Base-by-base conservation (phyloP, 768 basidiomycete species). In the Mycena vulgaris region DNA sequence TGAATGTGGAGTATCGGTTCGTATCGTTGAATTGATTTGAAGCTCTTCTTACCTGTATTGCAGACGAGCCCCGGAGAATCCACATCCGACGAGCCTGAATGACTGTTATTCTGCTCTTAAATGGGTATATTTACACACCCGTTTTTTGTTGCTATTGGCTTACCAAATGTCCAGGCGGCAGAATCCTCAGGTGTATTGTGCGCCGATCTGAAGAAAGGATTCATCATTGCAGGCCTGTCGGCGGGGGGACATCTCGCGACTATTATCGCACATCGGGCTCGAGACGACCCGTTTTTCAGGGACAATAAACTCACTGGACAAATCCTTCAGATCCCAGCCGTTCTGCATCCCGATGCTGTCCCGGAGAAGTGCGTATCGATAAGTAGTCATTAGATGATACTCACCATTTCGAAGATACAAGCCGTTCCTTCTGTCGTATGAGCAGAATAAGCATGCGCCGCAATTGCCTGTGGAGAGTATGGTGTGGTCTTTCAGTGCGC, bases 1-100 rank as follows among this genome's bases (percentile, higher is more conserved):
- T 72, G 2, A 72, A 69, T 28, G 63, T 72, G 10, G 71, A 72
- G 3, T 72, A 72, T 47, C 57, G 71, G 71, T 72, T 35, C 23
- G 47, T 56, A 8, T 25, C 21, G 2, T 42, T n/a, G n/a, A 14
- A n/a, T 2, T 47, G 21, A 27, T 52, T 35, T 14, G 35, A 37
- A 23, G 6, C 25, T 35, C 27, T 21, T 49, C 37, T 57, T 5
- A 56, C n/a, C 17, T 11, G 23, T 51, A 16, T 40, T 17, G 2
- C 42, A 72, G 71, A 5, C 60, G 65, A 2, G 63, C 67, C 13
- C 71, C 71, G 10, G 71, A 72, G 33, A 31, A 69, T 11, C 58
- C 49, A 2, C 63, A 72, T 53, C 67, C 71, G 5, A 72, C 59
- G 0, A 27, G 35, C 4, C 31, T 72, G 17, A 62, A 72, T n/a